phyloP scores from a whole-genome alignment of 129 eudicot species.

The Apium graveolens region DNA sequence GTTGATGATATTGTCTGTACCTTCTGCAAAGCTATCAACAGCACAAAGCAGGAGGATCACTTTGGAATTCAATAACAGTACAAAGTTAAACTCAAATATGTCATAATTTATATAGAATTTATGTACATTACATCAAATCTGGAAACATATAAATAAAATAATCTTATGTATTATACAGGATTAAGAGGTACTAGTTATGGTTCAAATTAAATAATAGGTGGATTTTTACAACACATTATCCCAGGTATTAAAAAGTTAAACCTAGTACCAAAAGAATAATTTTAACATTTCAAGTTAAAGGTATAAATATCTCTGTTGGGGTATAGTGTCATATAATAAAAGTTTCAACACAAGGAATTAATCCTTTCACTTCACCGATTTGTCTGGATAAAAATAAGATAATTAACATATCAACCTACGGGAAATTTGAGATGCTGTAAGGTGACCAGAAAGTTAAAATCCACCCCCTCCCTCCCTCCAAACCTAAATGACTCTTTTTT shows the following conservation, averaged over 20 bases:
- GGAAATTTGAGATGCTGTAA: neutral
- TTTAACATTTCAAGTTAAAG: neutral
- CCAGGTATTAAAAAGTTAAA: neutral
- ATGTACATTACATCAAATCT: neutral
- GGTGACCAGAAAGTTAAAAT: neutral
- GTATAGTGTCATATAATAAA: neutral
- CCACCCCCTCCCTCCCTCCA: neutral
- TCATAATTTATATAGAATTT: neutral
- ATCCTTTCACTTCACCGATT: neutral
- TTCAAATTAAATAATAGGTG: neutral
- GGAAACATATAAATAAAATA: neutral
- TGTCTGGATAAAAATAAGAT: neutral
- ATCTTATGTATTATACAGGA: neutral
- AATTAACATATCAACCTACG: neutral
- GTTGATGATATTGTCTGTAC: conserved; percentile 81
- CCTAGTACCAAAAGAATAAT: neutral
- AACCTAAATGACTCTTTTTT: neutral
- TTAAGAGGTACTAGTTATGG: neutral
- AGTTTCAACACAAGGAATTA: neutral
- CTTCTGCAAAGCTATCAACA: conserved; percentile 58
- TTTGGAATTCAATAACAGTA: neutral
- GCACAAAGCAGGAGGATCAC: conserved; percentile 2
- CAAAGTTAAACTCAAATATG: neutral
- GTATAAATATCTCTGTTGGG: neutral
- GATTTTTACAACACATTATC: neutral